phyloP scores from a whole-genome alignment of 148 eudicot species.

The Camellia granthamiana region DNA sequence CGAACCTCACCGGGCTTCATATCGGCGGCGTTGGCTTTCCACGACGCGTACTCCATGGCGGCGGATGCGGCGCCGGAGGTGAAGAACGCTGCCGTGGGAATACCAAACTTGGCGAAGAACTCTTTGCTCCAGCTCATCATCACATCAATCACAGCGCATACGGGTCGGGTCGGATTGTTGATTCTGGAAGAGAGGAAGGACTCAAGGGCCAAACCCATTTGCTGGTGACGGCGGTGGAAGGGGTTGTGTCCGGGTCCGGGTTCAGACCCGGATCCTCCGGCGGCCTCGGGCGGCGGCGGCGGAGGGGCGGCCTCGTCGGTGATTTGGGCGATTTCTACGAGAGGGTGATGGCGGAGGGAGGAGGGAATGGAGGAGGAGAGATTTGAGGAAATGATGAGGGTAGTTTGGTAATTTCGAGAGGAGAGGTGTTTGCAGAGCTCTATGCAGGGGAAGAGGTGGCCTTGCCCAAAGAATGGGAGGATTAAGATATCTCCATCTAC shows the following conservation, averaged over 20 bases:
- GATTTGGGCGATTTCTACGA: slow-evolving; percentile 31
- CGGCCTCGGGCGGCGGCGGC: slow-evolving; percentile 22
- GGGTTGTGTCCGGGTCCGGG: slow-evolving; percentile 17
- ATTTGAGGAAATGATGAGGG: slow-evolving; percentile 41
- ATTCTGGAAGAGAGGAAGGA: slow-evolving; percentile 23
- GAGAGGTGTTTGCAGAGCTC: slow-evolving; percentile 54
- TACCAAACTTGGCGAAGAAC: slow-evolving; percentile 26
- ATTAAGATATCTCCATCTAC: slow-evolving; percentile 4
- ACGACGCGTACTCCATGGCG: slow-evolving; percentile 52
- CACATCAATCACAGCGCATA: slow-evolving; percentile 51
- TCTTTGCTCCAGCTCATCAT: slow-evolving; percentile 71
- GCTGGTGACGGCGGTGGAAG: slow-evolving; percentile 18
- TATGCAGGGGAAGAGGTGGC: slow-evolving; percentile 52
- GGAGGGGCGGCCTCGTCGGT: slow-evolving; percentile 15
- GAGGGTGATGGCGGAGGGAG: slow-evolving; percentile 35
- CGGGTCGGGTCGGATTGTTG: slow-evolving; percentile 26
- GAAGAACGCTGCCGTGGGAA: slow-evolving; percentile 47
- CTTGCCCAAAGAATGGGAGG: slow-evolving; percentile 32
- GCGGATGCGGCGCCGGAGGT: slow-evolving; percentile 59
- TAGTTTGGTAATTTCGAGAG: slow-evolving; percentile 29
- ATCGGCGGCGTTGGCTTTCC: slow-evolving; percentile 33
- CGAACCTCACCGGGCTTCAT: slow-evolving; percentile 49
- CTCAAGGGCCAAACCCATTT: slow-evolving; percentile 38
- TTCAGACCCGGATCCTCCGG: background rate
- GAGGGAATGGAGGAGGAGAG: slow-evolving; percentile 51